phyloP scores from a whole-genome alignment of 2,329 filamentous ascomycete genomes.

The Penicillium polonicum region DNA sequence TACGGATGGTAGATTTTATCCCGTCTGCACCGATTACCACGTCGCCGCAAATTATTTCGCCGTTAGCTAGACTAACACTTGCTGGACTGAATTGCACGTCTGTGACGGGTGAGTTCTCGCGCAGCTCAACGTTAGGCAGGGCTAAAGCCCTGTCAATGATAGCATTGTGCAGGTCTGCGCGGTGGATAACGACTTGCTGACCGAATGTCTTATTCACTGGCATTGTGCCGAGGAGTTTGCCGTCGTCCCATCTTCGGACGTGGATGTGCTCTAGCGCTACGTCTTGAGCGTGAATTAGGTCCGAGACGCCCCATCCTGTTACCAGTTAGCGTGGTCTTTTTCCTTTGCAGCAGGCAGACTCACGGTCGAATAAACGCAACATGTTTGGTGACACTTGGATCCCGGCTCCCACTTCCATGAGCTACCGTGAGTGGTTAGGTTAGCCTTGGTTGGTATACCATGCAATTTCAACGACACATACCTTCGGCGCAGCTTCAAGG shows the following conservation, averaged over 20 bases:
- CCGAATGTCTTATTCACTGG: conserved; percentile 38
- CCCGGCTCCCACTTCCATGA: conserved; percentile 66
- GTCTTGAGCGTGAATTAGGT: conserved; percentile 34
- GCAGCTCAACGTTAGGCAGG: conserved; percentile 32
- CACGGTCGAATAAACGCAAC: conserved; percentile 67
- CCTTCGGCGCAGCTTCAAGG: conserved; percentile 37
- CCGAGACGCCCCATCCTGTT: conserved; percentile 38
- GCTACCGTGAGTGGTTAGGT: conserved; percentile 15
- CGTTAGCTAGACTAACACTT: conserved; percentile 30
- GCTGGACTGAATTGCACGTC: conserved; percentile 30
- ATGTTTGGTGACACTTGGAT: conserved; percentile 83
- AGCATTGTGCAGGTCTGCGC: conserved; percentile 38
- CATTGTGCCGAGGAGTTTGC: conserved; percentile 32
- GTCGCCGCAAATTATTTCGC: conserved; percentile 40
- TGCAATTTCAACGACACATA: conserved; percentile 11
- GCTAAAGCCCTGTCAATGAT: conserved; percentile 31
- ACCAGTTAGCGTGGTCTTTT: background rate
- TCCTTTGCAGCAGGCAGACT: conserved; percentile 10
- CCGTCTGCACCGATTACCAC: conserved; percentile 56
- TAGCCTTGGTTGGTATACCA: too few species aligned
- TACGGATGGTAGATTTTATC: conserved; percentile 51
- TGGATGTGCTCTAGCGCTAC: conserved; percentile 38
- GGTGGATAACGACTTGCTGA: conserved; percentile 37
- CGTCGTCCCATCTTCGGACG: conserved; percentile 38
- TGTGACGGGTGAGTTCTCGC: conserved; percentile 30